phyloP scores from a whole-genome alignment of 805 yeast genomes.

The Brettanomyces sp. region DNA sequence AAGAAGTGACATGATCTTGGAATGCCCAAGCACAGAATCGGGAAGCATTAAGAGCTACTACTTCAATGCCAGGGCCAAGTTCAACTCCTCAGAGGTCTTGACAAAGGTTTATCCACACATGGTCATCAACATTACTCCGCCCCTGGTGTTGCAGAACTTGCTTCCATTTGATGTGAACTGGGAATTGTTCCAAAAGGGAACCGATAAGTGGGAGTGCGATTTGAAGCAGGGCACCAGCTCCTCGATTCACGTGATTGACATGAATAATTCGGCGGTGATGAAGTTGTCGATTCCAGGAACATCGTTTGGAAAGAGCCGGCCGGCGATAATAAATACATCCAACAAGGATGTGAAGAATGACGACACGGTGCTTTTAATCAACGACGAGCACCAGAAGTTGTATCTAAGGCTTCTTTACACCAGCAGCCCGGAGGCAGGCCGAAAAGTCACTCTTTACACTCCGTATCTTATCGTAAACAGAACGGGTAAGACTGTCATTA shows the following conservation, averaged over 20 bases:
- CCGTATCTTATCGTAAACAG: constrained; percentile 81
- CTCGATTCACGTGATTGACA: constrained; percentile 71
- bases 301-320: constrained; percentile 58
- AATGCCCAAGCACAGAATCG: constrained; percentile 40
- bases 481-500: constrained; percentile 56
- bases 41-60: constrained; percentile 30
- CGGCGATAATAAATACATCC: constrained; percentile 64
- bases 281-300: constrained; percentile 55
- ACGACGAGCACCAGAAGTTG: constrained; percentile 59
- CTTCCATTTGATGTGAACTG: constrained; percentile 76
- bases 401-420: constrained; percentile 58
- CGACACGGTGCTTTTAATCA: constrained; percentile 36
- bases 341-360: constrained; percentile 14
- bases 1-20: constrained; percentile 41
- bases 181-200: constrained; percentile 66
- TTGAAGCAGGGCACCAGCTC: constrained; percentile 59
- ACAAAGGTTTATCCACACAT: constrained; percentile 76
- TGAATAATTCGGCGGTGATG: constrained; percentile 47
- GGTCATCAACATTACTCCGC: constrained; percentile 70
- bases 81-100: constrained; percentile 58
- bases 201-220: constrained; percentile 55
- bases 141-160: constrained; percentile 74
- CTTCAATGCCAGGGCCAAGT: constrained; percentile 65
- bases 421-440: constrained; percentile 42
- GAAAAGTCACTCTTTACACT: constrained; percentile 61